Base-by-base conservation (phyloP, 1,284 basidiomycete species). In the Irpex sp. region DNA sequence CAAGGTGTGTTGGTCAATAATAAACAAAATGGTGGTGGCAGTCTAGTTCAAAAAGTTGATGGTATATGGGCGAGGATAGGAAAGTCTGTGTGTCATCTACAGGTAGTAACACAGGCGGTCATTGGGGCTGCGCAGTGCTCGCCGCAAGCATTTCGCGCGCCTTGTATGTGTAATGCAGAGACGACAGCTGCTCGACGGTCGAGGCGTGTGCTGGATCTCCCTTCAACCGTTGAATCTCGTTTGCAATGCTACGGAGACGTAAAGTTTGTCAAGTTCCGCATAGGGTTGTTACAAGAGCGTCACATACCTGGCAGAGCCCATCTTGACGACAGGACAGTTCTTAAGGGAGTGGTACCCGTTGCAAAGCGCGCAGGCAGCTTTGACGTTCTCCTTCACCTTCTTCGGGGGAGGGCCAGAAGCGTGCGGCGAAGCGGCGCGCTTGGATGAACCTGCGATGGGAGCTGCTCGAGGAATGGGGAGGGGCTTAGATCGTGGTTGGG, bases 271-370 rank as follows among this genome's bases (percentile, higher is more conserved):
- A 59, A 59, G 26, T 26, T 34, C 31, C 17, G 9, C 4, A 7
- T 52, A 21, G 34, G 11, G 3, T 6, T 15, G 48, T 15, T 34
- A 36, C 36, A 40, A 37, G 62, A 2, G 7, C 26, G 11, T 57
- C 44, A 60, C 74, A 54, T 66, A 88, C 88, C 82, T 85, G 62
- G 76, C 72, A 1, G 81, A 76, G 6, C 86, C 86, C 64, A 76
- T 73, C 7, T 66, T 66, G 3, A 86, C 78, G 31, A 80, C 67
- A n/a, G 84, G 81, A 70, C 88, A 90, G 19, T 80, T 76, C 66
- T 82, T 79, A 13, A 83, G 66, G 17, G 79, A 66, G 69, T 88
- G 86, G 4, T 74, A 67, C 44, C 69, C 70, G 49, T 69, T 72
- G 63, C 87, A 89, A 38, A 87, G 74, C 5, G 74, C 70, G 64